Conservation (phyloP, 2,329 filamentous ascomycete genomes). For the Cercospora sp. region DNA sequence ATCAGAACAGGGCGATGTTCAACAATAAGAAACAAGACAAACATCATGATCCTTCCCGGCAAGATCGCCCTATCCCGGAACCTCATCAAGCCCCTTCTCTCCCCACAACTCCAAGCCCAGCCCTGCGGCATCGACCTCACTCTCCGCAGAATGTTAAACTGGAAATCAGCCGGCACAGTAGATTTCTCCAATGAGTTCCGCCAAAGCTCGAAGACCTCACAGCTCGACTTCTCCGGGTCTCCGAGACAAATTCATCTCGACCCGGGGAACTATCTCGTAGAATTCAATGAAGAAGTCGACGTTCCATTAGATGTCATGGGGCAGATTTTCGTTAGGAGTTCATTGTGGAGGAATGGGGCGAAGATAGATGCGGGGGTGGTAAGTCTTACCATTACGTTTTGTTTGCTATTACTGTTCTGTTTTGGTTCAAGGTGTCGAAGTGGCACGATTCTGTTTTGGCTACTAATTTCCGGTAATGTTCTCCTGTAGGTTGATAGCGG, state of each 20-base stretch:
- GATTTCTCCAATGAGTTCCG: slow-evolving; percentile 22
- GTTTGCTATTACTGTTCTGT: not conserved
- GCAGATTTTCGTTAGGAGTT: slow-evolving; percentile 42
- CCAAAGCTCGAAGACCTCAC: slow-evolving; percentile 1
- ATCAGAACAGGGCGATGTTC: too few relatives aligned
- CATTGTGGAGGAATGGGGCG: slow-evolving; percentile 45
- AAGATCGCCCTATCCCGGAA: slow-evolving; percentile 11
- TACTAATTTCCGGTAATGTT: not conserved
- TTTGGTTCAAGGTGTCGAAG: not conserved
- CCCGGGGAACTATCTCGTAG: slow-evolving; percentile 41
- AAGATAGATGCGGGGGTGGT: slow-evolving; percentile 41
- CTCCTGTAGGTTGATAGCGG: slow-evolving; percentile 41
- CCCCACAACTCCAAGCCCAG: slow-evolving; percentile 18
- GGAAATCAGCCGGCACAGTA: slow-evolving; percentile 20
- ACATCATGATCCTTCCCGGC: slow-evolving; percentile 23
- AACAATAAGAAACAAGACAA: too few relatives aligned
- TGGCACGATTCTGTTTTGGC: too few relatives aligned
- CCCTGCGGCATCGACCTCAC: slow-evolving; percentile 27
- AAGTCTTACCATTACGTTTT: not conserved
- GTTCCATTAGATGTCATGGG: slow-evolving; percentile 46
- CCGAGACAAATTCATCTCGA: slow-evolving; percentile 7
- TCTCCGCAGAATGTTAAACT: slow-evolving; percentile 16
- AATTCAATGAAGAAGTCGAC: slow-evolving; percentile 45
- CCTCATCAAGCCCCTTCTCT: slow-evolving; percentile 16
- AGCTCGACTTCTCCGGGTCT: slow-evolving; percentile 2